These are phyloP conservation scores for Oryza coarctata DNA, from an alignment of 176 grass and related monocot species.

Conservation along the genomic window DNA sequence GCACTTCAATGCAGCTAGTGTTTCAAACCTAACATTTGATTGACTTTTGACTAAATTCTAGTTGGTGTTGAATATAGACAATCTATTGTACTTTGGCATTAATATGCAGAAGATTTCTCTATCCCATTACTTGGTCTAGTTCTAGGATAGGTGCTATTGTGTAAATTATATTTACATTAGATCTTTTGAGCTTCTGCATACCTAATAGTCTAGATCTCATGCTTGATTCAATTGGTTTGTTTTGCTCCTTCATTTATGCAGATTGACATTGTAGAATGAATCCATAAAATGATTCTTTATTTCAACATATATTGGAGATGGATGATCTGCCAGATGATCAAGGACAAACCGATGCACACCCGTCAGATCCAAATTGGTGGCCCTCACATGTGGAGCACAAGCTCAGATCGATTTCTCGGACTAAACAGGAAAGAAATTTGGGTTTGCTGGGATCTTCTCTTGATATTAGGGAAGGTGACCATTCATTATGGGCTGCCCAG, in stretches of 20 bases:
- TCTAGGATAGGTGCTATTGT: not conserved
- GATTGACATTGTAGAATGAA: slow-evolving; percentile 46
- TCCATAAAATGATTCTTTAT: slow-evolving; percentile 47
- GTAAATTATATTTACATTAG: not conserved
- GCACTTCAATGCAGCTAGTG: not conserved
- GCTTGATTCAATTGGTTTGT: slow-evolving; percentile 9
- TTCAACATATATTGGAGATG: slow-evolving; percentile 60
- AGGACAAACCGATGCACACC: slow-evolving; percentile 46
- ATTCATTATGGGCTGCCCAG: slow-evolving; percentile 55
- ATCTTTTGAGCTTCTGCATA: slow-evolving; percentile 1
- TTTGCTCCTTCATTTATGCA: slow-evolving; percentile 19
- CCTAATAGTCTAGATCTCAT: not conserved
- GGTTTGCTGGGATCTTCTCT: slow-evolving; percentile 31
- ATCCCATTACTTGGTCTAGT: not conserved
- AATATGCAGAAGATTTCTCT: not conserved
- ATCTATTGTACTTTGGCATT: not conserved
- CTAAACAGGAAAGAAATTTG: slow-evolving; percentile 38
- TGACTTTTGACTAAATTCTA: not conserved
- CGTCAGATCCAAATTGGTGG: slow-evolving; percentile 53
- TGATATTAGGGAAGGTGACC: slow-evolving; percentile 40
- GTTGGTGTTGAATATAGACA: not conserved
- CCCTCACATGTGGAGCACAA: slow-evolving; percentile 54
- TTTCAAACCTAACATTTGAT: not conserved
- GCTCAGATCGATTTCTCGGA: slow-evolving; percentile 48
- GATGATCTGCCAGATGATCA: slow-evolving; percentile 63